These are phyloP conservation scores for Raffaelea albimanens DNA, from an alignment of 2,329 filamentous ascomycete species.

Conservation along the genomic window DNA sequence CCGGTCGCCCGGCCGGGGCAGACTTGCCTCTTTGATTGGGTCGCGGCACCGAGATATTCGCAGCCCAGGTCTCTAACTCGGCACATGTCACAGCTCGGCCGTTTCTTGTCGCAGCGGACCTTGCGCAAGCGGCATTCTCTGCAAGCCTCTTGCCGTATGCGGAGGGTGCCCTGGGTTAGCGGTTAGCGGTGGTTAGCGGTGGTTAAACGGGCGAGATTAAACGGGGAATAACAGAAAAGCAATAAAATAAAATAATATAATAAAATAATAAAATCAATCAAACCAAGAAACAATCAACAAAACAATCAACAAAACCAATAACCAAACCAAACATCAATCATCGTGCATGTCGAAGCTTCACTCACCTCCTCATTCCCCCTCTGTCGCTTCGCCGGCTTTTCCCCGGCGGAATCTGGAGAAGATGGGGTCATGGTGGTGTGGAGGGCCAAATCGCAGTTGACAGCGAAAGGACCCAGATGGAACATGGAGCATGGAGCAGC, in stretches of 20 bases:
- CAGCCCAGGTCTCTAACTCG: background rate
- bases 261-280: background rate
- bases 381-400: background rate
- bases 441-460: background rate
- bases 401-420: conserved; percentile 1
- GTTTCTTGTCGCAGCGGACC: conserved; percentile 4
- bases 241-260: too few species aligned
- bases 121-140: conserved; percentile 2
- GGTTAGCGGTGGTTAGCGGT: too few species aligned
- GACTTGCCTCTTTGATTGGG: background rate
- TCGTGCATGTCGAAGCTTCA: too few species aligned
- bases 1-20: background rate
- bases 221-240: too few species aligned
- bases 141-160: background rate
- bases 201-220: too few species aligned
- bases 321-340: too few species aligned
- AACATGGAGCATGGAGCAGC: too few species aligned
- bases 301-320: too few species aligned
- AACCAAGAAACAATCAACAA: background rate
- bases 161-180: too few species aligned
- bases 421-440: background rate
- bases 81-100: conserved; percentile 1
- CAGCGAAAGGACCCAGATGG: too few species aligned
- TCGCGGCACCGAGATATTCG: background rate
- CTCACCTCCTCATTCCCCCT: too few species aligned